These are phyloP conservation scores for Umbelopsis sp. DNA, from an alignment of 192 early-diverging fungal species.

Conservation along the genomic window DNA sequence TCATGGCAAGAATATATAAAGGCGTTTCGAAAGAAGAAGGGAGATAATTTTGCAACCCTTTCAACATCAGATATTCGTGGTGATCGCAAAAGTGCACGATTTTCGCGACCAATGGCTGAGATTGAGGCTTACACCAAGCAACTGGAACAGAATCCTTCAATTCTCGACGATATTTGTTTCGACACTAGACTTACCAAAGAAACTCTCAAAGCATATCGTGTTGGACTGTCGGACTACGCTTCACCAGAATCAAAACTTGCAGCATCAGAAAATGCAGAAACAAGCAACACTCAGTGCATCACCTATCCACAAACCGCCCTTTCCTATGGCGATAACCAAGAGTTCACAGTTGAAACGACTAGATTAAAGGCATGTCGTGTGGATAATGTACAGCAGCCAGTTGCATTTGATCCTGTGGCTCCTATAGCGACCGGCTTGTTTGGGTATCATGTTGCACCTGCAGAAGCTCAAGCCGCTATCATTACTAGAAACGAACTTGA, in stretches of 20 bases:
- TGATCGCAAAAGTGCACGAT: constrained; percentile 27
- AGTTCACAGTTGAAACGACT: constrained; percentile 37
- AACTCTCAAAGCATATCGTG: constrained; percentile 28
- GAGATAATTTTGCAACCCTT: constrained; percentile 32
- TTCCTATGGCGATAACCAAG: background rate
- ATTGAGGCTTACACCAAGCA: constrained; percentile 42
- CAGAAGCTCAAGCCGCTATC: constrained; percentile 48
- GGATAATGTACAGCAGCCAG: constrained; percentile 30
- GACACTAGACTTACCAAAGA: constrained; percentile 24
- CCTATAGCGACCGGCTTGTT: constrained; percentile 57
- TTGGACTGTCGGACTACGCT: constrained; percentile 53
- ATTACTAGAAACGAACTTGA: constrained; percentile 65
- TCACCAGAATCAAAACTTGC: constrained; percentile 33
- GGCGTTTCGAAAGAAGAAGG: constrained; percentile 38
- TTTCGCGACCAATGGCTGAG: constrained; percentile 42
- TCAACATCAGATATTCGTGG: constrained; percentile 38
- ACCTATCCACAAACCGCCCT: constrained; percentile 44
- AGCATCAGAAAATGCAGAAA: background rate
- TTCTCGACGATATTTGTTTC: constrained; percentile 37
- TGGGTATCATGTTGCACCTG: constrained; percentile 58
- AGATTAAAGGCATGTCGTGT: constrained; percentile 53
- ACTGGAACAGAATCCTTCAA: constrained; percentile 37
- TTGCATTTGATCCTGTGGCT: constrained; percentile 56
- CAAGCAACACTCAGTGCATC: constrained; percentile 23
- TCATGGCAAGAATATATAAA: constrained; percentile 57